Percentiles rank a stretch among this genome's conserved stretches.
These are phyloP conservation scores for Salix viminalis DNA, from an alignment of 345 rosid species.

Conservation along the genomic window DNA sequence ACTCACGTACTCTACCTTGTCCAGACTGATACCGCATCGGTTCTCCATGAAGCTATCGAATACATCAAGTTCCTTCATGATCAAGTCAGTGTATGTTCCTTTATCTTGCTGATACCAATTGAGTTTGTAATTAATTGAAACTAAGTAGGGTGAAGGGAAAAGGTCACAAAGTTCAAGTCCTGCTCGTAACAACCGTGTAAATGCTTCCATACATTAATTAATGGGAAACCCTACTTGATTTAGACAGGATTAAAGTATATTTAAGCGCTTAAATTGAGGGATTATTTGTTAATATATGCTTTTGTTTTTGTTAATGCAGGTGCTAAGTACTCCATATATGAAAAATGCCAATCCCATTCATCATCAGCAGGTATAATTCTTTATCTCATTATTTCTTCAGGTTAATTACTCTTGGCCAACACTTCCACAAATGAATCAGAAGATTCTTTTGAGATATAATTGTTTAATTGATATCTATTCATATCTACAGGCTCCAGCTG, in stretches of 20 bases:
- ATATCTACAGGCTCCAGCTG: background rate
- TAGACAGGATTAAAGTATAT: background rate
- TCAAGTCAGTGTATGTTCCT: constrained; percentile 29
- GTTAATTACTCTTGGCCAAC: background rate
- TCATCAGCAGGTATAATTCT: constrained; percentile 15
- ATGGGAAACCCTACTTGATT: background rate
- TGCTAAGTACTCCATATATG: constrained; percentile 24
- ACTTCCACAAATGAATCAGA: background rate
- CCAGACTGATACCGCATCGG: constrained; percentile 37
- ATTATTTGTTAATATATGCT: background rate
- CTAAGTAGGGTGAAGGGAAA: background rate
- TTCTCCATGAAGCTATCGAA: constrained; percentile 35
- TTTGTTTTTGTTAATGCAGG: constrained; percentile 12
- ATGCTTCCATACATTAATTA: background rate
- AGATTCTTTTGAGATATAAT: background rate
- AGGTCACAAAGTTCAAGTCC: background rate
- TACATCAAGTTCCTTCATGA: constrained; percentile 35
- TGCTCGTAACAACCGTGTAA: background rate
- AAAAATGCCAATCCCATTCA: constrained; percentile 21
- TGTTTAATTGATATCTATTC: background rate
- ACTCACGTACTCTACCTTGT: constrained; percentile 11
- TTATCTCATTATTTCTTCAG: background rate
- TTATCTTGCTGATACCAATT: background rate
- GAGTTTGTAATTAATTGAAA: background rate
- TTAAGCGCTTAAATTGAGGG: background rate